phyloP scores from a whole-genome alignment of 2,329 filamentous ascomycete genomes.

The Beauveria asiatica region DNA sequence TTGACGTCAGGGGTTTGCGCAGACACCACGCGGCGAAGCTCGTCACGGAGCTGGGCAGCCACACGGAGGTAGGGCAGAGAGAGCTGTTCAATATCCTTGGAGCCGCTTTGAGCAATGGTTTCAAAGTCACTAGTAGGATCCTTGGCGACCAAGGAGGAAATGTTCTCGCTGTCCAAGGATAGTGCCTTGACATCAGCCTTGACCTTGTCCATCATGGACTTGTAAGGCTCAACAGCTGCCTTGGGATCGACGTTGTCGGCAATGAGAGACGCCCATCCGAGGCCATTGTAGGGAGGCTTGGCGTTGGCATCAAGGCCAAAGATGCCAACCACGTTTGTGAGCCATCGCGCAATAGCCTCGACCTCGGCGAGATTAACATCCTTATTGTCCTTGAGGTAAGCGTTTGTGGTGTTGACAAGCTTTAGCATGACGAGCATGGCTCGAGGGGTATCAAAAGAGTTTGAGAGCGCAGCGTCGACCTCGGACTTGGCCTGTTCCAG shows the following conservation, averaged over 20 bases:
- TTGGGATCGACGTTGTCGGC: slow-evolving; percentile 34
- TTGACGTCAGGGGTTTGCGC: slow-evolving; percentile 42
- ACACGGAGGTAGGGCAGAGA: slow-evolving; percentile 47
- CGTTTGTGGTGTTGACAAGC: slow-evolving; percentile 71
- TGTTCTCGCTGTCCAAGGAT: slow-evolving; percentile 38
- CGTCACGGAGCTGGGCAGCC: slow-evolving; percentile 50
- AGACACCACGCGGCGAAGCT: slow-evolving; percentile 48
- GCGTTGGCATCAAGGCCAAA: slow-evolving; percentile 68
- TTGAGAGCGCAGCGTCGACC: slow-evolving; percentile 53
- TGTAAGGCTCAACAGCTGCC: slow-evolving; percentile 39
- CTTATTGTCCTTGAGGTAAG: slow-evolving; percentile 40
- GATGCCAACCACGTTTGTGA: slow-evolving; percentile 76
- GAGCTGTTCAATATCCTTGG: slow-evolving; percentile 43
- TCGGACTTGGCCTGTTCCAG: slow-evolving; percentile 47
- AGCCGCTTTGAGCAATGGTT: slow-evolving; percentile 34
- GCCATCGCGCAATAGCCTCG: slow-evolving; percentile 60
- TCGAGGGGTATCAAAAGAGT: slow-evolving; percentile 80
- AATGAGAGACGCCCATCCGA: slow-evolving; percentile 44
- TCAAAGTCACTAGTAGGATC: slow-evolving; percentile 40
- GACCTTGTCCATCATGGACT: slow-evolving; percentile 35
- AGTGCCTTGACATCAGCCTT: slow-evolving; percentile 37
- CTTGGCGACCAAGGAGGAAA: slow-evolving; percentile 34
- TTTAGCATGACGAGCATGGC: slow-evolving; percentile 73
- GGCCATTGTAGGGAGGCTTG: slow-evolving; percentile 43
- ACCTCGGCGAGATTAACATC: slow-evolving; percentile 38